Percentiles rank a stretch among this genome's conserved stretches.
Evolutionary conservation across 768 basidiomycete genomes (phyloP).

Genomic region (Dentipellis fragilis): DNA sequence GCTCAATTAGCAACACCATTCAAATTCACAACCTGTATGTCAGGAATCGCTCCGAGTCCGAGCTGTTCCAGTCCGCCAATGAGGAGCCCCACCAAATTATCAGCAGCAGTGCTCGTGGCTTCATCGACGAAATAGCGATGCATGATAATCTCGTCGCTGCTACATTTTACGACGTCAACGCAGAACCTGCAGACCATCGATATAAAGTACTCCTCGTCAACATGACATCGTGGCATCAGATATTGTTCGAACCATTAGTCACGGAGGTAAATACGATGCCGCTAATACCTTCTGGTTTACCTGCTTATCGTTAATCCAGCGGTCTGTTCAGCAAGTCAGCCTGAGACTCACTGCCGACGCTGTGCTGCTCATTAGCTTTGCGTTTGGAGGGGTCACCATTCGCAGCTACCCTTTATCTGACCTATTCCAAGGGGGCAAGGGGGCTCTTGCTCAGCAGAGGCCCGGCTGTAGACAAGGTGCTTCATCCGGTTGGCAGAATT

Average conservation of each 20-base stretch:
- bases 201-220: slow-evolving; percentile 8
- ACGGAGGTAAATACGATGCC: too few relatives aligned
- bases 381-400: background rate
- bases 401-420: background rate
- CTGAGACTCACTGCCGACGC: background rate
- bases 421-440: too few relatives aligned
- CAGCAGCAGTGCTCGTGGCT: background rate
- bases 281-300: too few relatives aligned
- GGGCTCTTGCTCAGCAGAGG: too few relatives aligned
- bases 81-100: background rate
- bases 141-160: slow-evolving; percentile 5
- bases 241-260: too few relatives aligned
- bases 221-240: background rate
- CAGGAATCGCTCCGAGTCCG: background rate
- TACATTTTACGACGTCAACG: slow-evolving; percentile 1
- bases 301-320: too few relatives aligned
- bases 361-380: background rate
- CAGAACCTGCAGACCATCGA: background rate
- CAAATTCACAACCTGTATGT: slow-evolving; percentile 1
- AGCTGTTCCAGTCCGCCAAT: background rate
- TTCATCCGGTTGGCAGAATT: too few relatives aligned
- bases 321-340: background rate
- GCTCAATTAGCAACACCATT: background rate
- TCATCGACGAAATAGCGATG: slow-evolving; percentile 6
- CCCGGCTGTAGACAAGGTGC: too few relatives aligned